These are phyloP conservation scores for Casuarina cunninghamiana DNA, from an alignment of 306 rosid genomes.

Conservation along the genomic window DNA sequence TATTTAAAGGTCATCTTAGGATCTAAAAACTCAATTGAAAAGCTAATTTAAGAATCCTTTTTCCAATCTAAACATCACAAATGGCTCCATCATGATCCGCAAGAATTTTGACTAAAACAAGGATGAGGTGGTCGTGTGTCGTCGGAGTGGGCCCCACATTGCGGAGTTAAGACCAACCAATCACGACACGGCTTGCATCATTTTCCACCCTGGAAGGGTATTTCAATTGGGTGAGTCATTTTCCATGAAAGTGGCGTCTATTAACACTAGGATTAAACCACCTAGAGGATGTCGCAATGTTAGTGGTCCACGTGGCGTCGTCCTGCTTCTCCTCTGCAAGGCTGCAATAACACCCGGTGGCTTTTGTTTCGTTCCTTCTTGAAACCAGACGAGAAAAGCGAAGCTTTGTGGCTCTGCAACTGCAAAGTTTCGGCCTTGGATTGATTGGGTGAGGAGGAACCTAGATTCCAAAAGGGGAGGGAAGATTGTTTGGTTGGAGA, in stretches of 20 bases:
- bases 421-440: not conserved
- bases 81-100: too few species aligned
- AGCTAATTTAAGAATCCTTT: too few species aligned
- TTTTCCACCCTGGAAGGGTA: too few species aligned
- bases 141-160: not conserved
- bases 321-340: not conserved
- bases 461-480: not conserved
- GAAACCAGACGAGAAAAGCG: not conserved
- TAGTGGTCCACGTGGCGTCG: conserved; percentile 32
- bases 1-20: too few species aligned
- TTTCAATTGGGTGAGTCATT: too few species aligned
- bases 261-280: conserved; percentile 33
- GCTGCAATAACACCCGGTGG: conserved; percentile 32
- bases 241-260: too few species aligned
- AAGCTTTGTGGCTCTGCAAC: not conserved
- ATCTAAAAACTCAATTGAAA: too few species aligned
- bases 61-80: too few species aligned
- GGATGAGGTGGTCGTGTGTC: too few species aligned
- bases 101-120: too few species aligned
- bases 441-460: not conserved
- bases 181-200: too few species aligned
- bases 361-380: conserved; percentile 31
- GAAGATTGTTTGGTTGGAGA: not conserved
- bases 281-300: not conserved
- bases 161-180: too few species aligned